phyloP scores from a whole-genome alignment of 2,329 filamentous ascomycete species.

The Apiospora hydei region DNA sequence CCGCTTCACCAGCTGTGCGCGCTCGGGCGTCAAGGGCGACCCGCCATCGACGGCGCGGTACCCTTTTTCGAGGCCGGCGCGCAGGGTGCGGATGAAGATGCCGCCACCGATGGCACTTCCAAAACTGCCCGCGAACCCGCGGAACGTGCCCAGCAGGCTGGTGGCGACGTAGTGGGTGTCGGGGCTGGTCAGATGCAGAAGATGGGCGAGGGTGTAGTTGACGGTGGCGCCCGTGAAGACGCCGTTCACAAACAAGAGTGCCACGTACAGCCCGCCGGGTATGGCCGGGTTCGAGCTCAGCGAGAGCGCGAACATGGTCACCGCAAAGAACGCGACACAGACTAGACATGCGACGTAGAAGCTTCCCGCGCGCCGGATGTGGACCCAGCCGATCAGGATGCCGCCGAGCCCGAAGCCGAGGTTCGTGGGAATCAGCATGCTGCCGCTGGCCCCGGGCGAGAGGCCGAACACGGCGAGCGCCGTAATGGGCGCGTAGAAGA shows the following conservation, averaged over 20 bases:
- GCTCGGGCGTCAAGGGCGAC: constrained; percentile 40
- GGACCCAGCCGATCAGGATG: constrained; percentile 75
- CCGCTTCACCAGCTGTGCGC: constrained; percentile 51
- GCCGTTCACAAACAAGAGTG: constrained; percentile 73
- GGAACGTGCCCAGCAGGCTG: constrained; percentile 78
- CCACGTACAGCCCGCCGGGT: constrained; percentile 61
- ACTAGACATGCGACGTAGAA: constrained; percentile 73
- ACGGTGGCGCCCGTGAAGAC: constrained; percentile 74
- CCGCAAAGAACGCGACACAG: constrained; percentile 67
- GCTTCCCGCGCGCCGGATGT: constrained; percentile 75
- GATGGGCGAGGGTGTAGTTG: constrained; percentile 83
- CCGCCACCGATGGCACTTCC: constrained; percentile 82
- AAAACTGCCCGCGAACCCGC: constrained; percentile 83
- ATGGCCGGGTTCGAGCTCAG: constrained; percentile 57
- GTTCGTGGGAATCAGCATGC: constrained; percentile 83
- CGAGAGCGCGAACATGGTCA: constrained; percentile 65
- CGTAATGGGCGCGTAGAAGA: constrained; percentile 84
- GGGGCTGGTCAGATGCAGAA: constrained; percentile 73
- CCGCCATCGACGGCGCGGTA: constrained; percentile 58
- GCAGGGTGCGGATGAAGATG: constrained; percentile 71
- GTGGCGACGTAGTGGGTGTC: constrained; percentile 78
- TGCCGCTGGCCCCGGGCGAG: constrained; percentile 73
- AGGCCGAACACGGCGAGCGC: constrained; percentile 78
- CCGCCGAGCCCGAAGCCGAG: constrained; percentile 79
- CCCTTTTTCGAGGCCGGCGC: constrained; percentile 59